Evolutionary conservation across 305 asterid genomes (phyloP).

Genomic region (Rubia peregrina): DNA sequence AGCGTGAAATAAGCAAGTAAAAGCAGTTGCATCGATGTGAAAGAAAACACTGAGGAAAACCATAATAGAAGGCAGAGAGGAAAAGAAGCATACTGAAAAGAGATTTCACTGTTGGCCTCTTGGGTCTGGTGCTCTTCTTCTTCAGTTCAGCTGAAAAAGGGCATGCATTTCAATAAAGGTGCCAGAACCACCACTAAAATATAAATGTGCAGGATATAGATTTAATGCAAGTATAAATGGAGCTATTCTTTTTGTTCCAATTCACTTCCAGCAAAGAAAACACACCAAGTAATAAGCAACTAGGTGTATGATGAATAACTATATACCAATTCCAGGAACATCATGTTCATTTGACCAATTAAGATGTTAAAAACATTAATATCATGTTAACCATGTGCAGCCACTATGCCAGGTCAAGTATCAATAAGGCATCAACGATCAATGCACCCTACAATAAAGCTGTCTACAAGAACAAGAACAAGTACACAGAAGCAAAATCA

Average conservation of each 20-base stretch:
- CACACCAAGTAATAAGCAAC: conserved; percentile 7
- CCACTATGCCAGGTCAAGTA: too few species aligned
- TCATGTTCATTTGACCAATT: conserved; percentile 85
- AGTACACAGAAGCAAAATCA: too few species aligned
- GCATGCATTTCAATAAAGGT: conserved; percentile 15
- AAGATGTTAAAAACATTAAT: too few species aligned
- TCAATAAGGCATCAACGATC: too few species aligned
- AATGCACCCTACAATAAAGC: too few species aligned
- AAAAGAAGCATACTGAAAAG: conserved; percentile 66
- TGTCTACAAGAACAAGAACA: too few species aligned
- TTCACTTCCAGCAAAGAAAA: too few species aligned
- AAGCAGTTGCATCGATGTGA: background rate
- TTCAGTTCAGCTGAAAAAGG: conserved; percentile 62
- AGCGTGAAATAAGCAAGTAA: too few species aligned
- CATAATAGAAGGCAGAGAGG: conserved; percentile 4
- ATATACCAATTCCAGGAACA: conserved; percentile 74
- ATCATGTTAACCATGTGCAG: too few species aligned
- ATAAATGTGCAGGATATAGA: background rate
- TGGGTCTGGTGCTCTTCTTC: conserved; percentile 82
- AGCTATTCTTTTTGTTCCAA: background rate
- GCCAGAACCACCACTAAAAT: conserved; percentile 14
- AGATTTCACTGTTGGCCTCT: conserved; percentile 90
- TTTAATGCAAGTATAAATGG: background rate
- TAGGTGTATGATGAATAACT: conserved; percentile 12
- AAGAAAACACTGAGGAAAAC: background rate